A percentile compares a stretch with the other conserved stretches of the same genome.
phyloP scores from a whole-genome alignment of 192 early-diverging fungal genomes.

The Coemansia sp. region DNA sequence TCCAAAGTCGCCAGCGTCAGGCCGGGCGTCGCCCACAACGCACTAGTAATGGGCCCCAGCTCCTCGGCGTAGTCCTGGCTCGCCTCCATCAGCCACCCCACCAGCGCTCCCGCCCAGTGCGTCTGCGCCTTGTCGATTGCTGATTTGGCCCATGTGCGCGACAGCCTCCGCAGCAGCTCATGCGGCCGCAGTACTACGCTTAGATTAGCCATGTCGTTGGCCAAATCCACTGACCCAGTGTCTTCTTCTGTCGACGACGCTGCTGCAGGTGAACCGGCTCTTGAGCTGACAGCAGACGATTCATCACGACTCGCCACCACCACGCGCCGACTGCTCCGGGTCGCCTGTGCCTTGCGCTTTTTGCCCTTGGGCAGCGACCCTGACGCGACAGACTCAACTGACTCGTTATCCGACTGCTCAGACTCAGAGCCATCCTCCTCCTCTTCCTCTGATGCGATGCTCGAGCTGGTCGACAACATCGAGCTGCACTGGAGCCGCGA shows the following conservation, averaged over 20 bases:
- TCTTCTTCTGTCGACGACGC: conserved; percentile 13
- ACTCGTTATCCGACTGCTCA: conserved; percentile 7
- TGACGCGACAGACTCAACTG: conserved; percentile 25
- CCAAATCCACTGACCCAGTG: background rate
- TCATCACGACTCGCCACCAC: conserved; percentile 3
- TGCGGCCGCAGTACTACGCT: conserved; percentile 12
- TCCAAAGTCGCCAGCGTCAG: conserved; percentile 25
- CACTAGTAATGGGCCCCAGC: conserved; percentile 40
- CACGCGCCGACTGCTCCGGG: background rate
- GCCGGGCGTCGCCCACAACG: conserved; percentile 15
- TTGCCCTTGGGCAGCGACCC: conserved; percentile 10
- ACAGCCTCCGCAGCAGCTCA: conserved; percentile 33
- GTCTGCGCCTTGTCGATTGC: conserved; percentile 9
- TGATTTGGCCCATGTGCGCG: conserved; percentile 30
- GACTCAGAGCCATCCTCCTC: background rate
- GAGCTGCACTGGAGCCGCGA: conserved; percentile 18
- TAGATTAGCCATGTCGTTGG: conserved; percentile 3
- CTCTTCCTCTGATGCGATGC: conserved; percentile 17
- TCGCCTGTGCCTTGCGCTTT: background rate
- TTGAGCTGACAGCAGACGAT: conserved; percentile 15
- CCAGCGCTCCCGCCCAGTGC: conserved; percentile 36
- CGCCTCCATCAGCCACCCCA: conserved; percentile 50
- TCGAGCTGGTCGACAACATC: conserved; percentile 28
- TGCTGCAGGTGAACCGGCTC: conserved; percentile 13
- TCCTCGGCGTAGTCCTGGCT: conserved; percentile 30